These are phyloP conservation scores for Metschnikowia peoriensis DNA, from an alignment of 805 yeast genomes.

Conservation along the genomic window DNA sequence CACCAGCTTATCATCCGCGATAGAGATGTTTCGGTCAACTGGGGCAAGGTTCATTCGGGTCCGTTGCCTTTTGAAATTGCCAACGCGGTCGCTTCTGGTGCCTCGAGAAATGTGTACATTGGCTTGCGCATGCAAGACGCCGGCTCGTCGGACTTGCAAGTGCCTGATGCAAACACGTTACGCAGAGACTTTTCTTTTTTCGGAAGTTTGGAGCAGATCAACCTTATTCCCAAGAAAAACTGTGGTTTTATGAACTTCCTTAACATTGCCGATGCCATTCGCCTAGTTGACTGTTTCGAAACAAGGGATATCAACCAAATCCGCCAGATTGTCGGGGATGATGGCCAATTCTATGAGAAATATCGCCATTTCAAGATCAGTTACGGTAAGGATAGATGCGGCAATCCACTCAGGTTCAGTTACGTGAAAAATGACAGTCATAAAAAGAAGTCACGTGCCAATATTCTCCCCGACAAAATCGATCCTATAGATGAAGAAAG, in stretches of 20 bases:
- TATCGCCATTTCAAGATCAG: slow-evolving; percentile 58
- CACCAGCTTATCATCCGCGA: slow-evolving; percentile 64
- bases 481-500: slow-evolving; percentile 31
- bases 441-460: not conserved
- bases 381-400: slow-evolving; percentile 81
- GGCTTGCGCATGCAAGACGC: slow-evolving; percentile 44
- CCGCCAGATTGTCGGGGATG: slow-evolving; percentile 38
- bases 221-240: slow-evolving; percentile 62
- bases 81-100: slow-evolving; percentile 68
- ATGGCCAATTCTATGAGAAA: slow-evolving; percentile 35
- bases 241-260: slow-evolving; percentile 76
- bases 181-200: slow-evolving; percentile 59
- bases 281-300: slow-evolving; percentile 58
- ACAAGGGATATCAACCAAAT: slow-evolving; percentile 27
- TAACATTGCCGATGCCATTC: slow-evolving; percentile 62
- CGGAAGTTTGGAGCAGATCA: slow-evolving; percentile 77
- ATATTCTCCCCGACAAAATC: slow-evolving; percentile 1
- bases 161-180: slow-evolving; percentile 46
- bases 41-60: slow-evolving; percentile 70
- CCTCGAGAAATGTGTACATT: slow-evolving; percentile 73
- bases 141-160: slow-evolving; percentile 14
- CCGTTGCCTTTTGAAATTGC: slow-evolving; percentile 55
- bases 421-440: slow-evolving; percentile 33
- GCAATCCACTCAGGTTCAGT: slow-evolving; percentile 60
- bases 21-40: slow-evolving; percentile 60